Evolutionary conservation across 768 basidiomycete species (phyloP).

Genomic region (Macrolepiota dolichaula): DNA sequence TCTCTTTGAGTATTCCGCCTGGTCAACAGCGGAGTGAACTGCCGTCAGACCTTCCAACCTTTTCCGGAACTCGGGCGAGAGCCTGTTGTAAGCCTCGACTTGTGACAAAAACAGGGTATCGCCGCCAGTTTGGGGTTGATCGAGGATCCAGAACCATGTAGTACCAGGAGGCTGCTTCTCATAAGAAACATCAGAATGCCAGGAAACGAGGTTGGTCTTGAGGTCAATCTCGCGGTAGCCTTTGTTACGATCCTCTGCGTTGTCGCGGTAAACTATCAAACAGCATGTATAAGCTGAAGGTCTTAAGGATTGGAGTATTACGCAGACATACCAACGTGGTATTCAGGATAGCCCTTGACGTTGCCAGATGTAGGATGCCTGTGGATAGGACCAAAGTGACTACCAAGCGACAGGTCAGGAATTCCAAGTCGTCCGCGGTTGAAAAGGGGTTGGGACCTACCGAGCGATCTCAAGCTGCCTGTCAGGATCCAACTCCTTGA

Average conservation of each 20-base stretch:
- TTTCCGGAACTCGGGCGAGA: constrained; percentile 55
- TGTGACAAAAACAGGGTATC: constrained; percentile 57
- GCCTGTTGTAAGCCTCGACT: constrained; percentile 56
- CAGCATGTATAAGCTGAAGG: neutral
- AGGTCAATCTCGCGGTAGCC: neutral
- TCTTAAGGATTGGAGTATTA: neutral
- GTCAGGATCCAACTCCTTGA: constrained; percentile 52
- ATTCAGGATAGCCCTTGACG: constrained; percentile 53
- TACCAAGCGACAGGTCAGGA: constrained; percentile 11
- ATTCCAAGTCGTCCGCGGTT: constrained; percentile 20
- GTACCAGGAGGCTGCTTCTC: constrained; percentile 54
- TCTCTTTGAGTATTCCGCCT: constrained; percentile 41
- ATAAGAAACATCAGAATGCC: constrained; percentile 59
- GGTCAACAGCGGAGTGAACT: constrained; percentile 51
- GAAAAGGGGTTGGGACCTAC: neutral
- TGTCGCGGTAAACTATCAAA: constrained; percentile 42
- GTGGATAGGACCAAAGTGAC: constrained; percentile 47
- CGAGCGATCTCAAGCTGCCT: constrained; percentile 47
- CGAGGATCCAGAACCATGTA: constrained; percentile 55
- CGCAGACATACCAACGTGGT: constrained; percentile 50
- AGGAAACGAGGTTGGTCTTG: constrained; percentile 30
- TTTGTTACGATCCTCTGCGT: constrained; percentile 28
- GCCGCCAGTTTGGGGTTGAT: constrained; percentile 40
- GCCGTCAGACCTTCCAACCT: constrained; percentile 55
- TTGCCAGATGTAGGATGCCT: constrained; percentile 47